Conservation (phyloP, 1,284 basidiomycete species). For the Spongiforma sp. region DNA sequence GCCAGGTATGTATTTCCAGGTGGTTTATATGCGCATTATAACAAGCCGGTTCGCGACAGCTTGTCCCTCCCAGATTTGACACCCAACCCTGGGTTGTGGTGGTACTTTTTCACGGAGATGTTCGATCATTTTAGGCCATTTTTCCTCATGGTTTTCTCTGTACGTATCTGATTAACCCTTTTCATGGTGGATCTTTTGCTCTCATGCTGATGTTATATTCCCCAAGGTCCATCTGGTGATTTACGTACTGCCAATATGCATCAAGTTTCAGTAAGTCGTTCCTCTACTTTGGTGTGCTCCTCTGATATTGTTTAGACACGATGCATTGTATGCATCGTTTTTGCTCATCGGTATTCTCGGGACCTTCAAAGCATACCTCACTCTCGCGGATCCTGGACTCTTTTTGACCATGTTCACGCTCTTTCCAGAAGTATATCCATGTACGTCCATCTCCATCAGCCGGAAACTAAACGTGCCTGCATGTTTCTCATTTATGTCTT, state of each 20-base stretch:
- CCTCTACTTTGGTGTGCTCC: neutral
- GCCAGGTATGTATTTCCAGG: constrained; percentile 64
- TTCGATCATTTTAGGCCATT: constrained; percentile 98
- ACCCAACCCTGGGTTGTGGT: constrained; percentile 95
- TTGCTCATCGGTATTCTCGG: constrained; percentile 80
- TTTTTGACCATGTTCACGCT: constrained; percentile 83
- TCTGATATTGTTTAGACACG: constrained; percentile 58
- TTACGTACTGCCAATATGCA: constrained; percentile 84
- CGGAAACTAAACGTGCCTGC: neutral
- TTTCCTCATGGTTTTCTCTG: constrained; percentile 96
- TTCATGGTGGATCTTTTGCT: neutral
- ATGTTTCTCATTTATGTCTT: neutral
- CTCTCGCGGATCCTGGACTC: constrained; percentile 86
- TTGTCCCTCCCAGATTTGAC: constrained; percentile 84
- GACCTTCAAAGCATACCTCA: constrained; percentile 93
- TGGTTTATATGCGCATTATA: constrained; percentile 1
- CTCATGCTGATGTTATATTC: neutral
- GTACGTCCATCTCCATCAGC: constrained; percentile 52
- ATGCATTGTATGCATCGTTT: constrained; percentile 83
- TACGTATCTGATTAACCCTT: constrained; percentile 44
- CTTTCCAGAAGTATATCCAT: constrained; percentile 85
- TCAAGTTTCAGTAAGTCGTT: constrained; percentile 78
- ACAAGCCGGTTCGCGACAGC: constrained; percentile 40
- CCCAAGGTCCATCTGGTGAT: constrained; percentile 82
- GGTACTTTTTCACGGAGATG: constrained; percentile 99